Conservation (phyloP, 2,329 filamentous ascomycete genomes). For the Thelonectria olida region DNA sequence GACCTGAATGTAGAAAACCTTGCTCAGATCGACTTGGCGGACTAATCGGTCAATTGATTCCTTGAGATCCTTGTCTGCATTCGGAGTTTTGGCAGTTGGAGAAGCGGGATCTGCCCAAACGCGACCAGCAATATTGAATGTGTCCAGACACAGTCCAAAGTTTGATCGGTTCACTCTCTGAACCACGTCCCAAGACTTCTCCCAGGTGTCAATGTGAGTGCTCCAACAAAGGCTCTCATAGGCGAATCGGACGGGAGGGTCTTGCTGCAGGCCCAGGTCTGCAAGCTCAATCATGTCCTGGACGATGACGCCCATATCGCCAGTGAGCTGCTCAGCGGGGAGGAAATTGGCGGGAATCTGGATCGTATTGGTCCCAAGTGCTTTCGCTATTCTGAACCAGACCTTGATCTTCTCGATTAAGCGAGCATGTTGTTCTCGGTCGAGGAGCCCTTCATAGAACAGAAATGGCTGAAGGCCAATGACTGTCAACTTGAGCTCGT, state of each 20-base stretch:
- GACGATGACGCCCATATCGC: conserved; percentile 65
- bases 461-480: conserved; percentile 78
- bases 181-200: conserved; percentile 74
- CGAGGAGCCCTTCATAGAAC: conserved; percentile 76
- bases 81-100: conserved; percentile 56
- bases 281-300: conserved; percentile 70
- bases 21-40: conserved; percentile 63
- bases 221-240: conserved; percentile 79
- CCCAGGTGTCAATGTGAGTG: conserved; percentile 75
- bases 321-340: conserved; percentile 52
- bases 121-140: conserved; percentile 77
- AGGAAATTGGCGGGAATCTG: conserved; percentile 78
- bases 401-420: conserved; percentile 74
- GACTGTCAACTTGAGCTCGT: conserved; percentile 61
- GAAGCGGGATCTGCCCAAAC: conserved; percentile 74
- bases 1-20: conserved; percentile 79
- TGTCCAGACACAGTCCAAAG: conserved; percentile 80
- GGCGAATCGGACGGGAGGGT: conserved; percentile 69
- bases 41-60: conserved; percentile 64
- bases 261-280: conserved; percentile 67
- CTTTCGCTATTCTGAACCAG: conserved; percentile 68
- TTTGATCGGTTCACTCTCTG: conserved; percentile 70
- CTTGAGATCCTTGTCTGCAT: conserved; percentile 63
- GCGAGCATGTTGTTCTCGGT: conserved; percentile 68
- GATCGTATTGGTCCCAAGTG: conserved; percentile 74